Evolutionary conservation across 2,329 filamentous ascomycete species (phyloP), one percentile per base, ranked within the genome.

Genomic region (Whalleya microplaca): DNA sequence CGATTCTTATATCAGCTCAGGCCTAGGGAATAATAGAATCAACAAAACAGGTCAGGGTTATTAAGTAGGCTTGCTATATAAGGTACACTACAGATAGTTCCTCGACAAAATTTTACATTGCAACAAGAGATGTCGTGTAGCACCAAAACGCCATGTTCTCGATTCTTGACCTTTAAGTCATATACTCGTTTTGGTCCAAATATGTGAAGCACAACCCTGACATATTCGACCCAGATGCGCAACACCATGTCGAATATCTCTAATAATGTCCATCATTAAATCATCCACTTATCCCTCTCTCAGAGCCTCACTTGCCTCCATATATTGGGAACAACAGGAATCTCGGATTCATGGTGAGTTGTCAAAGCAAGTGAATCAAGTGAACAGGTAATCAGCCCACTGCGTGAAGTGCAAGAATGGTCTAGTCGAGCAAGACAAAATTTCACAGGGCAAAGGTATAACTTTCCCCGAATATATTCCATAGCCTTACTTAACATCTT

Each of bases 401-500:
- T 37, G 14, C 32, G 32, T 21, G 29, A 55, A 45, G 2, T 44
- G 40, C n/a, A 45, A n/a, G n/a, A 21, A 16, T 21, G 19, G 37
- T 19, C 21, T 8, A 21, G 18, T 12, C 19, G 23, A 27, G 23
- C 23, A 40, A 8, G 18, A 21, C 5, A 32, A 20, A 32, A 45
- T 32, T 27, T 14, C 41, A 44, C 21, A 29, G 9, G 19, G 46
- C 14, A 40, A 12, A 18, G 10, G 23, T 16, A 27, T 27, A 23
- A 41, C 18, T 12, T 14, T 47, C 32, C 8, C 18, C 37, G 41
- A 21, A 27, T 42, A 42, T 55, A n/a, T 37, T 19, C 23, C 42
- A 27, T 40, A 14, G 41, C 14, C 59, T 42, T 37, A 32, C 19
- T 19, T 42, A 29, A 23, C 18, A 42, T 55, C 40, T 45, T 56